phyloP scores from a whole-genome alignment of 352 stramenopile species.

The Globisporangium polare region DNA sequence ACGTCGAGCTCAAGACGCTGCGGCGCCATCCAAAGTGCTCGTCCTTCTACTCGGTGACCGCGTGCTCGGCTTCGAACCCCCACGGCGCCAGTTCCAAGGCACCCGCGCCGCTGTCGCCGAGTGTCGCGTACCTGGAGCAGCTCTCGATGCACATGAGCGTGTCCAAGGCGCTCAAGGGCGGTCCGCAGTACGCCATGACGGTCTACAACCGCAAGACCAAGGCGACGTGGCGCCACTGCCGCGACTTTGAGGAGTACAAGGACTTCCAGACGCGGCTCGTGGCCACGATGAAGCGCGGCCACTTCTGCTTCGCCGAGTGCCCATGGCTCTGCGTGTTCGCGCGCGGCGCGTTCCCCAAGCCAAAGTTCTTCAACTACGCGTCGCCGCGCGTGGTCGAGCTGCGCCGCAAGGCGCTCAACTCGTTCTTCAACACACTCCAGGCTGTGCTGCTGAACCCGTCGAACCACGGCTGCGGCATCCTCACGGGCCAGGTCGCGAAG shows the following conservation, averaged over 20 bases:
- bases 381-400: slow-evolving; percentile 25
- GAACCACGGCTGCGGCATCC: slow-evolving; percentile 30
- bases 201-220: slow-evolving; percentile 3
- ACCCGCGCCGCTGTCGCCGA: not conserved
- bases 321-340: slow-evolving; percentile 46
- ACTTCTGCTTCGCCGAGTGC: slow-evolving; percentile 49
- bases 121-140: slow-evolving; percentile 10
- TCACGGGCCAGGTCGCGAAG: slow-evolving; percentile 18
- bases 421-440: slow-evolving; percentile 34
- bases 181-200: slow-evolving; percentile 6
- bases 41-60: not conserved
- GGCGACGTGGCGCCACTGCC: slow-evolving; percentile 8
- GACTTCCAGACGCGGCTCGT: slow-evolving; percentile 28
- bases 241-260: slow-evolving; percentile 19
- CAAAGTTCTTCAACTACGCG: slow-evolving; percentile 24
- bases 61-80: not conserved
- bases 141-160: not conserved
- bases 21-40: slow-evolving; percentile 9
- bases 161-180: slow-evolving; percentile 2
- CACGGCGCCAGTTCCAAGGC: not conserved
- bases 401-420: slow-evolving; percentile 33
- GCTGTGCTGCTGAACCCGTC: slow-evolving; percentile 23
- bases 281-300: slow-evolving; percentile 23
- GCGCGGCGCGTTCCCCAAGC: slow-evolving; percentile 41
- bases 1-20: not conserved